Conservation (phyloP, 805 yeast genomes). For the Kazachstania martiniae region DNA sequence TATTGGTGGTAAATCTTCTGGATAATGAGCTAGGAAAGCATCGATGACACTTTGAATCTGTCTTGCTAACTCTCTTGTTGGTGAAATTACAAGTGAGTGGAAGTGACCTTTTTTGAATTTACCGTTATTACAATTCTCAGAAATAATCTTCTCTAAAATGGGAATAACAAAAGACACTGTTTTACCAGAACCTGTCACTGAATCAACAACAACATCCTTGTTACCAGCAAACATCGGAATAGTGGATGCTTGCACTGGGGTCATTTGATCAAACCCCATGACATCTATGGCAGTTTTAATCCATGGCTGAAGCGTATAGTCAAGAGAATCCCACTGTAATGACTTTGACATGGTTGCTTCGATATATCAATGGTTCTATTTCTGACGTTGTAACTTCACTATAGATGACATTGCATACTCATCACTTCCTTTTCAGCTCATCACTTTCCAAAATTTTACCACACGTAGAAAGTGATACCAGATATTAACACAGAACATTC, state of each 20-base stretch:
- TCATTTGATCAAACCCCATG: slow-evolving; percentile 71
- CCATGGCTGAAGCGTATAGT: slow-evolving; percentile 56
- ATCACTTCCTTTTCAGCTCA: too few species aligned
- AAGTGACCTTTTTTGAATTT: slow-evolving; percentile 50
- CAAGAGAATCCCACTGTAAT: slow-evolving; percentile 49
- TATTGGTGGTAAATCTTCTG: slow-evolving; percentile 34
- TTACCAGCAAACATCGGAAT: slow-evolving; percentile 75
- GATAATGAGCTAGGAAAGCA: slow-evolving; percentile 45
- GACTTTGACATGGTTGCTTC: slow-evolving; percentile 32
- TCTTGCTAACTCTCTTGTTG: slow-evolving; percentile 55
- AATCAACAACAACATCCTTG: slow-evolving; percentile 94
- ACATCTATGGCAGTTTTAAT: slow-evolving; percentile 55
- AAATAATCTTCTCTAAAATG: slow-evolving; percentile 51
- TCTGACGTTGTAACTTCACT: too few species aligned
- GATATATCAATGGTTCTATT: too few species aligned
- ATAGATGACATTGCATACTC: too few species aligned
- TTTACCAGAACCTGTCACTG: slow-evolving; percentile 97
- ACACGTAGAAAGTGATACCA: too few species aligned
- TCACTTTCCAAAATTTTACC: too few species aligned
- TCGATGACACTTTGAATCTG: slow-evolving; percentile 64
- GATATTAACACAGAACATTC: too few species aligned
- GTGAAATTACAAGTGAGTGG: slow-evolving; percentile 59
- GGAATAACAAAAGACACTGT: slow-evolving; percentile 88
- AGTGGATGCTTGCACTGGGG: slow-evolving; percentile 94
- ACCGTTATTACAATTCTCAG: slow-evolving; percentile 24